Percentiles rank a stretch among this genome's conserved stretches.
Evolutionary conservation across 2,329 filamentous ascomycete species (phyloP).

Genomic region (Hypoxylon sp.): DNA sequence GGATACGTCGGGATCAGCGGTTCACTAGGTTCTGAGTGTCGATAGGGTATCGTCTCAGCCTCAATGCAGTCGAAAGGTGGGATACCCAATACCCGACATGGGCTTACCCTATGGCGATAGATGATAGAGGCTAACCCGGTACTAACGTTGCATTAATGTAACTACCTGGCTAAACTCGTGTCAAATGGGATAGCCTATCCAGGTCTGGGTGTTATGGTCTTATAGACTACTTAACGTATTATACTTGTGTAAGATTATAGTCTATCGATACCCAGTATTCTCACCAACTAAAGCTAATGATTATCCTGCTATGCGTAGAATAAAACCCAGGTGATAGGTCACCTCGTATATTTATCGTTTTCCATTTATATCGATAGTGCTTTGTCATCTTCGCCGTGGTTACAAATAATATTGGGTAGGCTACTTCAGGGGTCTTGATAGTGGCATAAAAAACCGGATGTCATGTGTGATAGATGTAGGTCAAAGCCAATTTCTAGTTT

Average conservation of each 20-base stretch:
- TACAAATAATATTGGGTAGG: background rate
- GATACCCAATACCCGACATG: background rate
- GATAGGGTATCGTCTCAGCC: conserved; percentile 1
- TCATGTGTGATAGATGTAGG: background rate
- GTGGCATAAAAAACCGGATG: background rate
- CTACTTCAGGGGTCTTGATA: background rate
- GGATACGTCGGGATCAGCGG: background rate
- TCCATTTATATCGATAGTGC: conserved; percentile 11
- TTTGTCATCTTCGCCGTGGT: conserved; percentile 15
- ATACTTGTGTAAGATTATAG: conserved; percentile 9
- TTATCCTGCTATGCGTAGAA: background rate
- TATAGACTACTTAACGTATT: background rate
- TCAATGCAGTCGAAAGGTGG: background rate
- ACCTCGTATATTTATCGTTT: conserved; percentile 1
- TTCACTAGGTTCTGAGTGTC: background rate
- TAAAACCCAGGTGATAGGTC: background rate
- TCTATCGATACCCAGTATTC: background rate
- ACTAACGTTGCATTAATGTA: conserved; percentile 1
- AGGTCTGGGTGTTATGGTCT: background rate
- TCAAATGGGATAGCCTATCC: conserved; percentile 9
- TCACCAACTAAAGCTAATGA: background rate
- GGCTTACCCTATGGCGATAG: background rate
- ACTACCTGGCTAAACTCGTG: background rate
- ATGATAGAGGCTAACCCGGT: no score
- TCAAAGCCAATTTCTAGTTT: background rate